phyloP scores from a whole-genome alignment of 176 grass and related monocot species.

The Cymbopogon citratus region DNA sequence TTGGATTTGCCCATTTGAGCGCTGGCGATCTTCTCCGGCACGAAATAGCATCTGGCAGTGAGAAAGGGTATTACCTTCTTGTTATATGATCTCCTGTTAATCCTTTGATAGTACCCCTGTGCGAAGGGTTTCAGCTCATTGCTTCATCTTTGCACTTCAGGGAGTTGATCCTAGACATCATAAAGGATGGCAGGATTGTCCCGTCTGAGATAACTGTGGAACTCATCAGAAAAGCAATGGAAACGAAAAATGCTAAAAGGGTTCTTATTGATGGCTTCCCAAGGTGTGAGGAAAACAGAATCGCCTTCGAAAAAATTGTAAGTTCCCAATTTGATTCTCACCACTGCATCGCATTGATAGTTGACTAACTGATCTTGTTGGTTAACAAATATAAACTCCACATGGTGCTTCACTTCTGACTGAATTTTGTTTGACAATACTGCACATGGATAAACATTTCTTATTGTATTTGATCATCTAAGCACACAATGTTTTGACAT shows the following conservation, averaged over 20 bases:
- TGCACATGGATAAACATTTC: not conserved
- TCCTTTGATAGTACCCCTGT: too few species aligned
- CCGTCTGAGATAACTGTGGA: constrained; percentile 88
- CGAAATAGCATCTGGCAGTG: constrained; percentile 63
- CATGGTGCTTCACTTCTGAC: not conserved
- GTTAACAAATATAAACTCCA: not conserved
- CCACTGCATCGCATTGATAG: constrained; percentile 4
- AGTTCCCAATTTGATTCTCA: constrained; percentile 44
- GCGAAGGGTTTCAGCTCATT: too few species aligned
- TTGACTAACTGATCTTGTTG: not conserved
- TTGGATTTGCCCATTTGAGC: constrained; percentile 83
- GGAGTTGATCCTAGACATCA: constrained; percentile 57
- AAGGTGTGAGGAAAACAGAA: constrained; percentile 87
- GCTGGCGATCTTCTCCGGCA: constrained; percentile 74
- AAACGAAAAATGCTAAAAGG: constrained; percentile 42
- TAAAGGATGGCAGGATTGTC: constrained; percentile 92
- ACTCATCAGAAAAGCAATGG: constrained; percentile 67
- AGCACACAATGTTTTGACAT: not conserved
- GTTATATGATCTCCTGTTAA: not conserved
- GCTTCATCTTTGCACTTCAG: constrained; percentile 33
- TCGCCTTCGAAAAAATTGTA: constrained; percentile 79
- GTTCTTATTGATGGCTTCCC: constrained; percentile 97
- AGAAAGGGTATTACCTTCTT: constrained; percentile 51
- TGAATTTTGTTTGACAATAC: not conserved
- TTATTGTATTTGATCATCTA: not conserved